These are phyloP conservation scores for Udeniomyces megalosporus DNA, from an alignment of 768 basidiomycete species.

Conservation along the genomic window DNA sequence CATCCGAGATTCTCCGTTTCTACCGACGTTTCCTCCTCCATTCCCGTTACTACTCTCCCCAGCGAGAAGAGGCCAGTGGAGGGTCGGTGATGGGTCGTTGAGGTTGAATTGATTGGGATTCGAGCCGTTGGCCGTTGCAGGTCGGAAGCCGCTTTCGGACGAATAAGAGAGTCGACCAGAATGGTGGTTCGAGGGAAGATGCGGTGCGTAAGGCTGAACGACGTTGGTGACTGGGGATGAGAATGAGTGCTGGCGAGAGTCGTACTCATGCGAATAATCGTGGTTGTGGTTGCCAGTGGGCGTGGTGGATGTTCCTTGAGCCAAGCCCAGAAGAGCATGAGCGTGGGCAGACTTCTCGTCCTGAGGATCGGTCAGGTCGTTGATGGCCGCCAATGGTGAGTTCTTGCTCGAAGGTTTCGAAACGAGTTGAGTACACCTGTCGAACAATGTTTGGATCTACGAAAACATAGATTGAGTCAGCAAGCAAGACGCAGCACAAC, in stretches of 20 bases:
- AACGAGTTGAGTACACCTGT: slow-evolving; percentile 10
- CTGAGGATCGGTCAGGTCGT: slow-evolving; percentile 2
- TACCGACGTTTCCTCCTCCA: neutral
- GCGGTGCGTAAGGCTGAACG: too few relatives aligned
- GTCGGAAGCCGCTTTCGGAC: neutral
- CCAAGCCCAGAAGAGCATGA: slow-evolving; percentile 11
- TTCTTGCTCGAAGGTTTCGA: neutral
- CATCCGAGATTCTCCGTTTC: neutral
- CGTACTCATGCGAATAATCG: too few relatives aligned
- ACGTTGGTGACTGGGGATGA: too few relatives aligned
- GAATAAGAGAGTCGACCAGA: too few relatives aligned
- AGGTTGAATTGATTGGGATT: neutral
- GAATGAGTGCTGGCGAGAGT: too few relatives aligned
- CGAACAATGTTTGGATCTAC: slow-evolving; percentile 14
- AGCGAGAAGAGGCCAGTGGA: neutral
- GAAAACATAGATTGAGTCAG: too few relatives aligned
- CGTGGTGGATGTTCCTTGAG: neutral
- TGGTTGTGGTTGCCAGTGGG: neutral
- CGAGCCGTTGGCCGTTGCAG: neutral
- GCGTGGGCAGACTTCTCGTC: slow-evolving; percentile 5
- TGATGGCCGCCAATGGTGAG: neutral
- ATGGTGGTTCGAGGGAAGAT: too few relatives aligned
- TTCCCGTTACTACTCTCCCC: neutral
- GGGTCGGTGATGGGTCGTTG: neutral
- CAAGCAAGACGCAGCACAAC: too few relatives aligned